phyloP scores from a whole-genome alignment of 2,329 filamentous ascomycete genomes.

The Davidsoniella virescens region DNA sequence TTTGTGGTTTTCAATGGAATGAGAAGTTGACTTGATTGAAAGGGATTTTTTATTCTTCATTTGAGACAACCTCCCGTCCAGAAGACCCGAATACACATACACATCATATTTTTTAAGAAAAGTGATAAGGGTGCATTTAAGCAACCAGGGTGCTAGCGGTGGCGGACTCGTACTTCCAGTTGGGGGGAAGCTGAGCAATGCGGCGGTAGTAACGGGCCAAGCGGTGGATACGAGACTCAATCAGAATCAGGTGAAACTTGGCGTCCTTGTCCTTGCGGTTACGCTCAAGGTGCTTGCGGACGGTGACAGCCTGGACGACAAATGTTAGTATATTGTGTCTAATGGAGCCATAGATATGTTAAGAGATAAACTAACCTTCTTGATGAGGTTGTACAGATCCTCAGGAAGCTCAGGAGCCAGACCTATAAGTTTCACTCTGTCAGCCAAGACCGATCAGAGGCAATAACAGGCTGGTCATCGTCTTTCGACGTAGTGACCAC shows the following conservation, averaged over 20 bases:
- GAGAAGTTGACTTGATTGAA: conserved; percentile 9
- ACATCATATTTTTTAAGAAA: conserved; percentile 10
- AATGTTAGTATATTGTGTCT: neutral
- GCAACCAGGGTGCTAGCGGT: conserved; percentile 89
- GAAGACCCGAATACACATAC: conserved; percentile 9
- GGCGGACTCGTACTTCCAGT: conserved; percentile 98
- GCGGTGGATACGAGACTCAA: conserved; percentile 99
- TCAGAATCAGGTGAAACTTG: conserved; percentile 99
- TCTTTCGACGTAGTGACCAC: conserved; percentile 11
- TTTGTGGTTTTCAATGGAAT: conserved; percentile 5
- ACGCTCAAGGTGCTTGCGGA: conserved; percentile 99
- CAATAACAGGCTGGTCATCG: conserved; percentile 25
- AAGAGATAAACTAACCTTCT: conserved; percentile 55
- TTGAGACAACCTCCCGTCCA: conserved; percentile 8
- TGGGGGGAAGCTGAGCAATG: conserved; percentile 67
- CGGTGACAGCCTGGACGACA: conserved; percentile 63
- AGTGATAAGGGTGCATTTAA: conserved; percentile 33
- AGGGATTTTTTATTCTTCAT: conserved; percentile 12
- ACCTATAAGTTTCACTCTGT: conserved; percentile 84
- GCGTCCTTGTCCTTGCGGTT: conserved; percentile 99
- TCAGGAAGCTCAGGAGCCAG: conserved; percentile 97
- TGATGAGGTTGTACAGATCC: conserved; percentile 99
- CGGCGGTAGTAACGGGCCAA: conserved; percentile 99
- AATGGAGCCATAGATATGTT: neutral
- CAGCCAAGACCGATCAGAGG: conserved; percentile 88